Percentiles rank a stretch among this genome's conserved stretches.
Conservation (phyloP, 2,329 filamentous ascomycete species). For the Coniochaeta sp. region DNA sequence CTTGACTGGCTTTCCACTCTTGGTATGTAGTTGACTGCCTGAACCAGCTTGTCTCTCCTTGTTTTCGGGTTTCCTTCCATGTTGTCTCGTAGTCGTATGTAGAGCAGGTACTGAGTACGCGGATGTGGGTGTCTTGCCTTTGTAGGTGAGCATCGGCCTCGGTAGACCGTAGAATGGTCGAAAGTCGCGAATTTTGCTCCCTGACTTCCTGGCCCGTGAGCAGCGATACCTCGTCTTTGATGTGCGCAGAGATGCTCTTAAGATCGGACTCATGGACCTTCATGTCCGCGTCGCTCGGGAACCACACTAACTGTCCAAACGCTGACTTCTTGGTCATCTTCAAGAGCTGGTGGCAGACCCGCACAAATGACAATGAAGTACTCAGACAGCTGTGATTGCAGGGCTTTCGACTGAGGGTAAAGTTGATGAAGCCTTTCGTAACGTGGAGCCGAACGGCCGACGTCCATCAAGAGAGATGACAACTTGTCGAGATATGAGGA, state of each 20-base stretch:
- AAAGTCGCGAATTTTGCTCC: conserved; percentile 17
- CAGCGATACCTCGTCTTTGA: conserved; percentile 26
- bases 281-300: conserved; percentile 23
- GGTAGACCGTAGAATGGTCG: conserved; percentile 13
- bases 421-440: conserved; percentile 30
- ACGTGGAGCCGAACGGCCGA: conserved; percentile 31
- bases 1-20: conserved; percentile 9
- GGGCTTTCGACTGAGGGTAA: conserved; percentile 27
- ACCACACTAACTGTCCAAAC: conserved; percentile 21
- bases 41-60: conserved; percentile 25
- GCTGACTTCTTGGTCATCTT: conserved; percentile 24
- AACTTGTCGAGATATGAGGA: conserved; percentile 29
- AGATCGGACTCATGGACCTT: conserved; percentile 25
- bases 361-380: conserved; percentile 33
- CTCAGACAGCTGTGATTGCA: conserved; percentile 28
- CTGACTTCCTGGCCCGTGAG: conserved; percentile 14
- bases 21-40: conserved; percentile 8
- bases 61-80: conserved; percentile 34
- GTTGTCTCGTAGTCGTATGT: conserved; percentile 29
- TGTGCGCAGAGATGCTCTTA: conserved; percentile 23
- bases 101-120: conserved; percentile 31
- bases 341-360: conserved; percentile 27
- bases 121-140: conserved; percentile 4
- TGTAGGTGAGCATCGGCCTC: conserved; percentile 8
- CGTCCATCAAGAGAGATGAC: conserved; percentile 31